phyloP scores from a whole-genome alignment of 225 moss, liverwort and hornwort species.

The Physcomitrium patens region DNA sequence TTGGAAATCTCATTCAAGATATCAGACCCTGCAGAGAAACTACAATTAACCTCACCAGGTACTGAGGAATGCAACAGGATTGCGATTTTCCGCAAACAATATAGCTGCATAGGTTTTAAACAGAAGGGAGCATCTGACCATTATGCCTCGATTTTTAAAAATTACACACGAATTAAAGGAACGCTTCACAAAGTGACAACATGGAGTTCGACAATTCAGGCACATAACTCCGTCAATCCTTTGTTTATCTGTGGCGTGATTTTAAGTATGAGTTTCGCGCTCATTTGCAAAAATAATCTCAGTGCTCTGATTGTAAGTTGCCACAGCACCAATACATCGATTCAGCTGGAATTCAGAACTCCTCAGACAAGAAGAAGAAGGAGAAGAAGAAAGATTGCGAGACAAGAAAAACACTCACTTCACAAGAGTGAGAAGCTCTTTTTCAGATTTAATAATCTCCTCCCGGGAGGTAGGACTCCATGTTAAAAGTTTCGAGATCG shows the following conservation, averaged over 20 bases:
- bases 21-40: too few species aligned
- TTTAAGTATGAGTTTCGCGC: too few species aligned
- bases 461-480: conserved; percentile 28
- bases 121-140: background rate
- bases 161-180: background rate
- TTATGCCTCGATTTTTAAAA: background rate
- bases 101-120: background rate
- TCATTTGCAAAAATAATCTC: too few species aligned
- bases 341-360: too few species aligned
- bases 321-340: too few species aligned
- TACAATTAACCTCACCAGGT: too few species aligned
- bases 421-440: conserved; percentile 56
- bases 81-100: background rate
- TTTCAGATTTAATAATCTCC: conserved; percentile 37
- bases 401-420: conserved; percentile 34
- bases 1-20: too few species aligned
- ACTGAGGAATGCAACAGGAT: too few species aligned
- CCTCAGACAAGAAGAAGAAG: too few species aligned
- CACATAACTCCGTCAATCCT: background rate
- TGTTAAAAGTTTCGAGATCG: conserved; percentile 1
- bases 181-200: background rate
- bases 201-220: background rate
- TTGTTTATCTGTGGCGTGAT: background rate
- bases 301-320: too few species aligned
- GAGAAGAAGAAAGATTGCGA: too few species aligned